Evolutionary conservation across 805 yeast species (phyloP).

Genomic region (Candida michaelii): DNA sequence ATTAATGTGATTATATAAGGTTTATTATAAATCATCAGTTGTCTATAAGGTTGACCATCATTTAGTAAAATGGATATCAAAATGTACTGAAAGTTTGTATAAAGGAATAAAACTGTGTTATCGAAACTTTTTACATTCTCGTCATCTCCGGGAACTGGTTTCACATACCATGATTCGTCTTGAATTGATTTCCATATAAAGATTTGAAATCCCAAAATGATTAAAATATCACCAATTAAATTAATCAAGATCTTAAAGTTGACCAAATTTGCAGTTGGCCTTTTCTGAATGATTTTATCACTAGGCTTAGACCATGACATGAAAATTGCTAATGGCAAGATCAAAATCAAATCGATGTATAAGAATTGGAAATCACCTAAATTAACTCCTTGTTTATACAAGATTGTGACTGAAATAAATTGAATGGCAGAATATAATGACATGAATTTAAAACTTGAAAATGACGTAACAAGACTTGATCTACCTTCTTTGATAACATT

Average conservation of each 20-base stretch:
- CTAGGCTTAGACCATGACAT: conserved; percentile 97
- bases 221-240: conserved; percentile 69
- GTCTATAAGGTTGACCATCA: conserved; percentile 91
- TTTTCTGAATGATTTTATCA: conserved; percentile 55
- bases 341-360: conserved; percentile 87
- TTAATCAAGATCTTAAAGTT: conserved; percentile 86
- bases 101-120: conserved; percentile 80
- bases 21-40: conserved; percentile 60
- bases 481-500: conserved; percentile 93
- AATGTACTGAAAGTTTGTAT: conserved; percentile 86
- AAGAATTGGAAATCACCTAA: conserved; percentile 95
- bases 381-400: conserved; percentile 87
- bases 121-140: conserved; percentile 83
- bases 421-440: conserved; percentile 96
- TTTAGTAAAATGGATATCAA: conserved; percentile 80
- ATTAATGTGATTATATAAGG: conserved; percentile 71
- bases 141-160: conserved; percentile 75
- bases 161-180: conserved; percentile 68
- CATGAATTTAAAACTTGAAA: conserved; percentile 97
- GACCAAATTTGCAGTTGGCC: conserved; percentile 93
- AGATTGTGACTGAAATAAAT: conserved; percentile 79
- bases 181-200: conserved; percentile 63
- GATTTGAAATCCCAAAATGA: conserved; percentile 66
- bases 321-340: conserved; percentile 91
- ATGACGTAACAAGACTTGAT: conserved; percentile 90